Percentiles rank a stretch among this genome's conserved stretches.
phyloP scores from a whole-genome alignment of 179 eudicot species.

The Sideroxylon spinosum region DNA sequence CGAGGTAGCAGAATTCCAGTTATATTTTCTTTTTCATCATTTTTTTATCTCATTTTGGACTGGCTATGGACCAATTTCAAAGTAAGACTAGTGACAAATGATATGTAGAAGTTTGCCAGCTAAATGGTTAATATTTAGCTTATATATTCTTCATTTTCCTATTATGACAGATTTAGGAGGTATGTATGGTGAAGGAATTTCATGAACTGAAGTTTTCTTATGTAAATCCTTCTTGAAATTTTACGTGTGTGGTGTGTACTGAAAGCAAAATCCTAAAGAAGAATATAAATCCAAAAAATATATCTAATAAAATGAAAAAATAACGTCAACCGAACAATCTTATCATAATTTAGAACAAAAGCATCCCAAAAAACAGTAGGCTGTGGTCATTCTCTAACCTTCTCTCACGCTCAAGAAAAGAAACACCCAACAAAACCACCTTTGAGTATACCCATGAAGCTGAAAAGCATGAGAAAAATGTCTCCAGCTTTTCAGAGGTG shows the following conservation, averaged over 20 bases:
- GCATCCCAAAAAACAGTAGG: neutral
- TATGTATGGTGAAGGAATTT: neutral
- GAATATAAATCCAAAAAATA: neutral
- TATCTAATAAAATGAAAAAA: neutral
- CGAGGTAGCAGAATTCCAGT: too few relatives aligned
- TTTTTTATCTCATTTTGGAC: too few relatives aligned
- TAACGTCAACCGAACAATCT: neutral
- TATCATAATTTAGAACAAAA: neutral
- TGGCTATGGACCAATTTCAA: neutral
- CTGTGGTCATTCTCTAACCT: constrained; percentile 34
- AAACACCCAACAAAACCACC: constrained; percentile 71
- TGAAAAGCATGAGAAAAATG: constrained; percentile 60
- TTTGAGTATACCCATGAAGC: constrained; percentile 86
- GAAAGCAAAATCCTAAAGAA: constrained; percentile 6
- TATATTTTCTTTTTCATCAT: too few relatives aligned
- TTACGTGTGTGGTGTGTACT: neutral
- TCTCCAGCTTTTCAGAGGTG: constrained; percentile 27
- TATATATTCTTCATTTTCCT: too few relatives aligned
- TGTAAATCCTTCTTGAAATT: neutral
- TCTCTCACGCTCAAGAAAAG: constrained; percentile 70
- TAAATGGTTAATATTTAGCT: neutral
- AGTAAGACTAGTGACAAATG: neutral
- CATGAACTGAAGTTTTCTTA: neutral
- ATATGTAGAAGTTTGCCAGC: neutral
- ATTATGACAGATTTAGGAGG: neutral